phyloP scores from a whole-genome alignment of 192 early-diverging fungal species.

The Backusella sp. region DNA sequence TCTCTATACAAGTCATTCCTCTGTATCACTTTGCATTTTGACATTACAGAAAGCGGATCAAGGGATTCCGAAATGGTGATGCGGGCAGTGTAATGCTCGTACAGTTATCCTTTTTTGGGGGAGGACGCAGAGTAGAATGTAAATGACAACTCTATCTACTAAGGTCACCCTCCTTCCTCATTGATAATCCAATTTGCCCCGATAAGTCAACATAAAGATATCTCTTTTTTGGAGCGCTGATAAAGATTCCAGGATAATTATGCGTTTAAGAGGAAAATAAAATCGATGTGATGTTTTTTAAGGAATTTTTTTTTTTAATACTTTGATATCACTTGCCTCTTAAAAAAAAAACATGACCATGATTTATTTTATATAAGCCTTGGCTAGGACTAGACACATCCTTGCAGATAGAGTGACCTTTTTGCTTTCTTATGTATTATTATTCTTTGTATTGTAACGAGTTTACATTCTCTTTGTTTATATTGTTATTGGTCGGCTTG shows the following conservation, averaged over 20 bases:
- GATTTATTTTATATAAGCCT: background rate
- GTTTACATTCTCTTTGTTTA: background rate
- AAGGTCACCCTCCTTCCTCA: background rate
- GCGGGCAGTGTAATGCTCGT: background rate
- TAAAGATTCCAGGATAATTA: background rate
- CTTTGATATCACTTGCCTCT: background rate
- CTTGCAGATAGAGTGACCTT: background rate
- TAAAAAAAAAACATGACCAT: background rate
- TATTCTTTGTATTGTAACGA: background rate
- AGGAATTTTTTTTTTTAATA: background rate
- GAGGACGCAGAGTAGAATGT: background rate
- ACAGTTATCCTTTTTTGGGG: background rate
- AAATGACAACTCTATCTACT: constrained; percentile 3
- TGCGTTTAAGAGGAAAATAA: background rate
- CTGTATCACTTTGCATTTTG: constrained; percentile 3
- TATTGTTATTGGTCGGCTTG: background rate
- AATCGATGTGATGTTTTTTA: background rate
- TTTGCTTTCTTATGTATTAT: background rate
- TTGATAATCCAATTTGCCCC: background rate
- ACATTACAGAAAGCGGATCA: background rate
- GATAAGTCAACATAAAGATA: background rate
- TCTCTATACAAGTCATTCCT: background rate
- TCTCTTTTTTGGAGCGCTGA: background rate
- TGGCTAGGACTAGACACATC: background rate
- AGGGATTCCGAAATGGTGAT: background rate